phyloP scores from a whole-genome alignment of 2,329 filamentous ascomycete genomes.

The Xylaria sp. region DNA sequence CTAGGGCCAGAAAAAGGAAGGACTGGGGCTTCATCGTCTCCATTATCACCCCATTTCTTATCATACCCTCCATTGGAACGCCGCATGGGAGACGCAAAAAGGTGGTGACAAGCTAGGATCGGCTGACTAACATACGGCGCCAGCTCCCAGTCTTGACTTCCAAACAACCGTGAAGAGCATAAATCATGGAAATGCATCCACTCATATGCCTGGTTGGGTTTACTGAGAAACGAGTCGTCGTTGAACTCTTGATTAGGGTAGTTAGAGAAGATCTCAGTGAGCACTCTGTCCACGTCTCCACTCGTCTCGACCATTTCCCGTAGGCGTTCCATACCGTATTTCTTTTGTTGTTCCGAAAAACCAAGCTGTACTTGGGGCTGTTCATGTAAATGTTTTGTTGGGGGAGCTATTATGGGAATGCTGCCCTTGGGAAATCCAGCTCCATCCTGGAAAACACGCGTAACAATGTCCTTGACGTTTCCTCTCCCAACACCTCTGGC shows the following conservation, averaged over 20 bases:
- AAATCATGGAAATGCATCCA: constrained; percentile 95
- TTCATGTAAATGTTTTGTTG: constrained; percentile 62
- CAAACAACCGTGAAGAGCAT: constrained; percentile 80
- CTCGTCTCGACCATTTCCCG: constrained; percentile 82
- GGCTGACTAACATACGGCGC: constrained; percentile 87
- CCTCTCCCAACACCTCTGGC: constrained; percentile 78
- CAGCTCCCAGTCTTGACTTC: constrained; percentile 94
- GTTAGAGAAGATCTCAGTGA: constrained; percentile 84
- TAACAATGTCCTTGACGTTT: constrained; percentile 77
- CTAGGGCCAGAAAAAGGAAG: constrained; percentile 83
- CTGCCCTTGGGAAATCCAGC: constrained; percentile 77
- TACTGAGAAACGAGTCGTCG: constrained; percentile 90
- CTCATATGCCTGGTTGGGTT: constrained; percentile 83
- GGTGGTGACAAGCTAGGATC: constrained; percentile 87
- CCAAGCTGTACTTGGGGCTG: constrained; percentile 71
- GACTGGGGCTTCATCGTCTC: constrained; percentile 62
- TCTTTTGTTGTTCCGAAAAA: constrained; percentile 78
- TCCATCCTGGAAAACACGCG: constrained; percentile 81
- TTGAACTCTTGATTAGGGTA: constrained; percentile 92
- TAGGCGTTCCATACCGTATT: constrained; percentile 76
- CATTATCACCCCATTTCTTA: constrained; percentile 57
- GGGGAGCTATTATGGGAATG: constrained; percentile 53
- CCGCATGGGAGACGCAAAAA: constrained; percentile 81
- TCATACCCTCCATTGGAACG: constrained; percentile 58
- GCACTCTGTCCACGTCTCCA: constrained; percentile 81